A percentile compares a stretch with the other conserved stretches of the same genome.
phyloP scores from a whole-genome alignment of 495 filamentous ascomycete species.

The Neurospora sp. region DNA sequence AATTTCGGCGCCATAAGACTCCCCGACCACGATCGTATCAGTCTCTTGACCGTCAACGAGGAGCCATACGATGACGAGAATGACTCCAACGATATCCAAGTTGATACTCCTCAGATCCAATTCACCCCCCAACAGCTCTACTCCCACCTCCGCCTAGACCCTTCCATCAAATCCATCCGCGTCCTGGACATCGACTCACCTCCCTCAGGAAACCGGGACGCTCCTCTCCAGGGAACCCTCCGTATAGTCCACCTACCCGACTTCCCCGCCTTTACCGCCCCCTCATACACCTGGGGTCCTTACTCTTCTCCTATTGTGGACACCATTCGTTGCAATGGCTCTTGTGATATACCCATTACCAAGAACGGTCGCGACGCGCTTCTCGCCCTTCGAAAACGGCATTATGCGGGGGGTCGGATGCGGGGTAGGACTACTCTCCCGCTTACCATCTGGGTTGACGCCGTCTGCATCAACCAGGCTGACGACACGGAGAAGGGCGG shows the following conservation, averaged over 20 bases:
- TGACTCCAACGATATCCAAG: neutral
- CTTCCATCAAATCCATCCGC: slow-evolving; percentile 1
- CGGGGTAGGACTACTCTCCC: neutral
- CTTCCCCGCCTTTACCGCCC: slow-evolving; percentile 7
- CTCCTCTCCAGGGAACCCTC: neutral
- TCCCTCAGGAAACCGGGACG: neutral
- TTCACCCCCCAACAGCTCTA: neutral
- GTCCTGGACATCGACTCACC: slow-evolving; percentile 3
- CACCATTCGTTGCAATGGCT: neutral
- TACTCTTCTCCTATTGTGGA: neutral
- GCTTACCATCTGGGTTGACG: neutral
- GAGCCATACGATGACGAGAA: neutral
- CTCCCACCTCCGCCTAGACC: neutral
- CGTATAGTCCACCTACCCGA: slow-evolving; percentile 2
- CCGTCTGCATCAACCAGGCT: neutral
- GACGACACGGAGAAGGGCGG: neutral
- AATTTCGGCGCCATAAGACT: neutral
- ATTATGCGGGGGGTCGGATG: neutral
- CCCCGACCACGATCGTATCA: neutral
- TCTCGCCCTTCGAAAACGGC: neutral
- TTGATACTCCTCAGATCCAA: neutral
- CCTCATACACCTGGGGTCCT: slow-evolving; percentile 13
- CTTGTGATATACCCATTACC: neutral
- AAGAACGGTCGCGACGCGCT: neutral
- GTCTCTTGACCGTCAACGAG: neutral